phyloP scores from a whole-genome alignment of 2,329 filamentous ascomycete species.

The Colletotrichum higginsianum region DNA sequence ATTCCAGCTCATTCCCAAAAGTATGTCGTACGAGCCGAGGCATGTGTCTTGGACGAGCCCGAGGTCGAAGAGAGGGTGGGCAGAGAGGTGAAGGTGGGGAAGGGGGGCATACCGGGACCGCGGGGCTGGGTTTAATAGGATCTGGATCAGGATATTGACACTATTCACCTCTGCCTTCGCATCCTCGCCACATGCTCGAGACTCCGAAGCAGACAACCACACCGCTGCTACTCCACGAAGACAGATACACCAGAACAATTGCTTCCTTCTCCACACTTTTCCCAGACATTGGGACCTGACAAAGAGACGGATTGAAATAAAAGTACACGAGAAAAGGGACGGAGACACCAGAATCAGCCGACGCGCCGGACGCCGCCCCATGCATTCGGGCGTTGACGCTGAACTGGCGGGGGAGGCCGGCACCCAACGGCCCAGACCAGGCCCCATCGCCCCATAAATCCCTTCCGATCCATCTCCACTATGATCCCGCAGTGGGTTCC shows the following conservation, averaged over 20 bases:
- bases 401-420: background rate
- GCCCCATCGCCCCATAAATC: background rate
- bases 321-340: background rate
- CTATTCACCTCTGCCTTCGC: no score
- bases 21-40: background rate
- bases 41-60: background rate
- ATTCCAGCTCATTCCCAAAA: background rate
- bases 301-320: no score
- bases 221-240: no score
- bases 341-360: constrained; percentile 22
- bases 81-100: background rate
- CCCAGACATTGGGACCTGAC: no score
- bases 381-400: constrained; percentile 12
- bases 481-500: constrained; percentile 6
- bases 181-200: no score
- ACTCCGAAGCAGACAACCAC: no score
- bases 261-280: no score
- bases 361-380: constrained; percentile 16
- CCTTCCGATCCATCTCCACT: background rate
- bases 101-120: background rate
- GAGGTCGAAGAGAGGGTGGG: background rate
- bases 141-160: no score
- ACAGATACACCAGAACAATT: no score
- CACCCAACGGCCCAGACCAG: background rate
- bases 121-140: background rate